Evolutionary conservation across 805 yeast species (phyloP).

Genomic region (Candida ulmi): DNA sequence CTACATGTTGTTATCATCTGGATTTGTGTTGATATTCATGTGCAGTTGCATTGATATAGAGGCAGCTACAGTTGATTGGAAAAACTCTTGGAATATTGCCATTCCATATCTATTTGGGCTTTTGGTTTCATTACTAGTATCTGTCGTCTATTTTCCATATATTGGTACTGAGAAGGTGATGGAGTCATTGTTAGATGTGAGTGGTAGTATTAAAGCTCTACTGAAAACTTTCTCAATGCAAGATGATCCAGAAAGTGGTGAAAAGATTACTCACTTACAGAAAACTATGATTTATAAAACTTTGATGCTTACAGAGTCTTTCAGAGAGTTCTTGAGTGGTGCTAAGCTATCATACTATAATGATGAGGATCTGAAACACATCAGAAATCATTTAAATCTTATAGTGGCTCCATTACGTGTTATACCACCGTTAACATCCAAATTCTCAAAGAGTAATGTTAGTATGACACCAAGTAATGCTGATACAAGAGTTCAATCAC

Average conservation of each 20-base stretch:
- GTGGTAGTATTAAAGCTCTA: conserved; percentile 21
- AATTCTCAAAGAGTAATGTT: conserved; percentile 6
- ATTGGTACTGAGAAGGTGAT: conserved; percentile 32
- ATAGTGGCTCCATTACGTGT: conserved; percentile 35
- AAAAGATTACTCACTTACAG: conserved; percentile 19
- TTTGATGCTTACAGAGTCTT: conserved; percentile 32
- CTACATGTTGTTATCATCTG: conserved; percentile 31
- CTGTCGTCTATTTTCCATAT: conserved; percentile 33
- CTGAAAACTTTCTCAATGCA: conserved; percentile 11
- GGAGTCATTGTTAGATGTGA: conserved; percentile 20
- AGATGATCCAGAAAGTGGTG: conserved; percentile 10
- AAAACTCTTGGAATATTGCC: conserved; percentile 33
- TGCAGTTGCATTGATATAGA: conserved; percentile 20
- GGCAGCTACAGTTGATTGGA: conserved; percentile 27
- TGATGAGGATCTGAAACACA: conserved; percentile 24
- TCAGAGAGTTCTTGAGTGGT: conserved; percentile 39
- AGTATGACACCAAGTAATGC: not conserved
- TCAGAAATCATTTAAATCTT: conserved; percentile 39
- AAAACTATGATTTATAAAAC: conserved; percentile 26
- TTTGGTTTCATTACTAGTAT: conserved; percentile 29
- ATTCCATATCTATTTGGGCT: conserved; percentile 42
- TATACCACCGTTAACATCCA: conserved; percentile 25
- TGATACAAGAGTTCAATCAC: conserved; percentile 2
- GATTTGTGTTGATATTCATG: conserved; percentile 31
- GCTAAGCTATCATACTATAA: conserved; percentile 30